Percentiles rank a stretch among this genome's conserved stretches.
These are phyloP conservation scores for Trifolium dubium DNA, from an alignment of 306 rosid species.

Conservation along the genomic window DNA sequence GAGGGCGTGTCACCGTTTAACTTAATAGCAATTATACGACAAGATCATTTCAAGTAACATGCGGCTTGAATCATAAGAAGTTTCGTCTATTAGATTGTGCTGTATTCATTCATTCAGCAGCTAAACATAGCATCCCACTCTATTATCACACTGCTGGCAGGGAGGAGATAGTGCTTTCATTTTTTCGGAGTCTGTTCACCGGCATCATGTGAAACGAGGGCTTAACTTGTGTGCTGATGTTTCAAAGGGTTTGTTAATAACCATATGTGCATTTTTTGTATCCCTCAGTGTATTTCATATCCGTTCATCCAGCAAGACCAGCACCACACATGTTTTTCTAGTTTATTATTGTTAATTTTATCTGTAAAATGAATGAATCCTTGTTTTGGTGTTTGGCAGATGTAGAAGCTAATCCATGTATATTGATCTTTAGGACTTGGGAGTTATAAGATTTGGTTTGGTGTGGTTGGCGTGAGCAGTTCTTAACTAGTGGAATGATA, in stretches of 20 bases:
- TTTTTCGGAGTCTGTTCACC: slow-evolving; percentile 8
- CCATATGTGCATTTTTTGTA: slow-evolving; percentile 1
- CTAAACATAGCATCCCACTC: slow-evolving; percentile 10
- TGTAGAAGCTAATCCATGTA: slow-evolving; percentile 35
- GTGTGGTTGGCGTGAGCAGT: neutral
- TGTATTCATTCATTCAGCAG: slow-evolving; percentile 10
- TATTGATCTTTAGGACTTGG: slow-evolving; percentile 8
- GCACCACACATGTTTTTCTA: neutral
- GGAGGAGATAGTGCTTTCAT: slow-evolving; percentile 32
- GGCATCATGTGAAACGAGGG: slow-evolving; percentile 26
- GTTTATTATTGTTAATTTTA: neutral
- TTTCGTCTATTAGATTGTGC: slow-evolving; percentile 10
- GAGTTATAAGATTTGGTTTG: neutral
- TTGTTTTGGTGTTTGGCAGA: slow-evolving; percentile 32
- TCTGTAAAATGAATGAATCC: slow-evolving; percentile 17
- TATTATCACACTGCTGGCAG: slow-evolving; percentile 33
- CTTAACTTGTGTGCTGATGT: slow-evolving; percentile 31
- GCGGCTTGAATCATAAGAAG: slow-evolving; percentile 7
- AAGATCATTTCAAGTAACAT: slow-evolving; percentile 72
- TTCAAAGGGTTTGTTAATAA: slow-evolving; percentile 14
- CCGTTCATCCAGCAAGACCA: slow-evolving; percentile 1
- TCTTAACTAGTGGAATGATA: neutral
- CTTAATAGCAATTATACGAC: slow-evolving; percentile 56
- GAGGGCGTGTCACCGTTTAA: slow-evolving; percentile 61
- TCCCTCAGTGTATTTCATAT: neutral